Conservation (phyloP, 225 moss, liverwort and hornwort genomes). For the Bryoerythrophyllum caledonicum region DNA sequence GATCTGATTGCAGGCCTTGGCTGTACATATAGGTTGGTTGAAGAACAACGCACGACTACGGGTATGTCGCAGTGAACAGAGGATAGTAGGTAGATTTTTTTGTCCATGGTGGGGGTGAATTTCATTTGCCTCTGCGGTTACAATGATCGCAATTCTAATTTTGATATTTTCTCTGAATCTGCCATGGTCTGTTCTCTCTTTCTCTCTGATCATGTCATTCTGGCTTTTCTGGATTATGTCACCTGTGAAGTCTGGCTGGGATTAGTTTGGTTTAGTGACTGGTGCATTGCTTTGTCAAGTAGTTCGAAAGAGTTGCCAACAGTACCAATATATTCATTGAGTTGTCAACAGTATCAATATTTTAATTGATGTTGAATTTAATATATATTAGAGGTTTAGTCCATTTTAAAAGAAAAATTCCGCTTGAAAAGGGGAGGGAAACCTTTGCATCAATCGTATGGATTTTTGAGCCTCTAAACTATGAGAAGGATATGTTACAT, state of each 20-base stretch:
- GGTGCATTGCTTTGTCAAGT: not conserved
- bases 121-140: slow-evolving; percentile 24
- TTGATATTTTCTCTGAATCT: slow-evolving; percentile 23
- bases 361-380: too few species aligned
- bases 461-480: too few species aligned
- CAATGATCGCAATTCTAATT: slow-evolving; percentile 28
- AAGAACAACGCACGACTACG: not conserved
- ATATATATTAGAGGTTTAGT: too few species aligned
- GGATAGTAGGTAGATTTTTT: slow-evolving; percentile 32
- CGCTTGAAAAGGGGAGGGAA: too few species aligned
- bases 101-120: slow-evolving; percentile 16
- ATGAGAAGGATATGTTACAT: too few species aligned
- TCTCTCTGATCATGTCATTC: not conserved
- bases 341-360: too few species aligned
- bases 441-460: too few species aligned
- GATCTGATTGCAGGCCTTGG: slow-evolving; percentile 39
- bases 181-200: not conserved
- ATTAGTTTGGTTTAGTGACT: not conserved
- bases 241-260: not conserved
- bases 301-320: not conserved
- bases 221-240: not conserved
- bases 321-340: too few species aligned
- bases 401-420: too few species aligned
- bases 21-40: slow-evolving; percentile 36
- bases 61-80: slow-evolving; percentile 14